Base-by-base conservation (phyloP, 1,284 basidiomycete species). In the Rhodotorula sp. region DNA sequence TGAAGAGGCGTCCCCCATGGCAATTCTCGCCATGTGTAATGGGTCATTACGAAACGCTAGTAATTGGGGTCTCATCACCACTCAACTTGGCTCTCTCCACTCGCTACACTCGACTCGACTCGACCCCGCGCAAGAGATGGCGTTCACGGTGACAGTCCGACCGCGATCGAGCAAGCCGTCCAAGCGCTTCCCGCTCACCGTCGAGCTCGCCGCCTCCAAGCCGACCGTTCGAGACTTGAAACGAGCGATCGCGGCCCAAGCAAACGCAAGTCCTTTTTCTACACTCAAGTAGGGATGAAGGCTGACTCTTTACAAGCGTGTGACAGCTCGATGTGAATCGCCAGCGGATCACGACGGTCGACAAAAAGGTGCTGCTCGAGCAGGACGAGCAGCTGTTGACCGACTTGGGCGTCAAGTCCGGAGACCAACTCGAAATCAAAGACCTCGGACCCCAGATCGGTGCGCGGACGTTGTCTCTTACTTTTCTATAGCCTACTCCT, bases 381-480 rank as follows among this genome's bases (percentile, higher is more conserved):
- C 23, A 56, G 34, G 86, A 88, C 48, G 83, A 71, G 34, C 69
- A 85, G 63, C 85, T 84, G 26, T 81, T 95, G 43, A 81, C 80
- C 14, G 85, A 86, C 38, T 85, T 87, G 49, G 87, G 86, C 3
- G 79, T 92, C 14, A 78, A 78, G 16, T 85, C 87, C 38, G 86
- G 85, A 19, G 86, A 84, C 23, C 87, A 88, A 64, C 79, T 94
- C 61, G 80, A 86, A 38, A 84, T 94, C 74, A 95, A 95, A 81
- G 94, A 97, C 81, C 83, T 97, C 52, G 94, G 94, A 0, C 86
- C 88, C 23, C 95, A 97, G 81, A 84, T 95, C 63, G 86, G 87
- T 78, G 77, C 54, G 49, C 28, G 28, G 28, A 2, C 10, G 26
- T 23, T 23, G 14, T 48, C 43, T 28, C 28, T 28, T 28, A 28